Evolutionary conservation across 192 early-diverging fungal genomes (phyloP).

Genomic region (Podila verticillata): DNA sequence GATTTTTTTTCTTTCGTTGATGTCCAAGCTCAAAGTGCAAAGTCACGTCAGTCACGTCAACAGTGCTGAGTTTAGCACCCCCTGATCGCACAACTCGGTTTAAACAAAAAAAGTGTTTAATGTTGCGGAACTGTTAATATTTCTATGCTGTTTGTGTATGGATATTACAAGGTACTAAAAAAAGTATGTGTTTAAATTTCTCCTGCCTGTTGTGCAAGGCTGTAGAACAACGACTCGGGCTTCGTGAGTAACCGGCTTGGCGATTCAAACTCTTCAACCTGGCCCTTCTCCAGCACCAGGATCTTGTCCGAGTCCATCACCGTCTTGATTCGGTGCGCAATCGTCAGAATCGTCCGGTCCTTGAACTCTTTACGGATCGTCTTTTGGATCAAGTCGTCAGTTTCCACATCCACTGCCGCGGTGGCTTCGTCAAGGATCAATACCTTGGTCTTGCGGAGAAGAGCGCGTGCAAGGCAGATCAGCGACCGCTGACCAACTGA

Average conservation of each 20-base stretch:
- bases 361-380: constrained; percentile 83
- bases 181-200: constrained; percentile 5
- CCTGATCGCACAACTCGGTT: no score
- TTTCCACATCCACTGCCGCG: constrained; percentile 80
- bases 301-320: constrained; percentile 90
- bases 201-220: constrained; percentile 30
- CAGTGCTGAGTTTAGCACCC: no score
- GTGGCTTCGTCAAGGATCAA: constrained; percentile 58
- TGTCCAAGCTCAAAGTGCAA: no score
- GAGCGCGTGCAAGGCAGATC: constrained; percentile 66
- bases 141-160: no score
- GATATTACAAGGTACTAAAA: background rate
- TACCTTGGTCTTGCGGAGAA: constrained; percentile 68
- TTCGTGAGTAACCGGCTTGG: constrained; percentile 4
- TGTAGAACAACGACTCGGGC: constrained; percentile 26
- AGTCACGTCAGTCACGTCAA: no score
- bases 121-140: no score
- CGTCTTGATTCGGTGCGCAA: constrained; percentile 90
- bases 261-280: constrained; percentile 21
- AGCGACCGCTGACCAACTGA: constrained; percentile 83
- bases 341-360: constrained; percentile 82
- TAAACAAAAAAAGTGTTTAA: no score
- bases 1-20: no score
- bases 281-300: constrained; percentile 68
- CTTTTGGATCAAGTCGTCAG: constrained; percentile 87